Evolutionary conservation across 352 stramenopile genomes (phyloP), one percentile per base, ranked within the genome.

Genomic region (Globisporangium cylindrosporum): DNA sequence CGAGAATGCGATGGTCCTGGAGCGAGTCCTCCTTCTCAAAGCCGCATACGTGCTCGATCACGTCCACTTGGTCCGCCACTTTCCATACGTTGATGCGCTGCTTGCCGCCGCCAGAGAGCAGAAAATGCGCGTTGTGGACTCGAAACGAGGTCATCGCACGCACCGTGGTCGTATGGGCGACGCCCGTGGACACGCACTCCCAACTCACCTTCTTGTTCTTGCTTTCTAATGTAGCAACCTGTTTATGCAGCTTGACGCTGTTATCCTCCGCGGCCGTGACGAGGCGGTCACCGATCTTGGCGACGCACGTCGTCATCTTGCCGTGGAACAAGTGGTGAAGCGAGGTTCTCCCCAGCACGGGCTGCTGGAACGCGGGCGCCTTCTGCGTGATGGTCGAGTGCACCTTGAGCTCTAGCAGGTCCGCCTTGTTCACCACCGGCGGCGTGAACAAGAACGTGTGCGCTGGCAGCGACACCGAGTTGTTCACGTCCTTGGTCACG

Each of bases 1-100:
- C 84, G 24, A 96, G 79, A 62, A 96, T 94, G 61, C 89, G 89
- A 63, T 96, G 89, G 64, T 96, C 89, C 46, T 96, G 89, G 14
- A 82, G 69, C 38, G 79, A 82, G 15, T 82, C 75, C 1, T 64
- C 68, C 48, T 72, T 77, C 64, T 93, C 87, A n/a, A 88, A 79
- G 38, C 86, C 80, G 41, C 75, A 88, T 14, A 96, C 48, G 62
- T 89, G 77, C 53, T 82, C 77, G 22, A 93, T 71, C 24, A 81
- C 69, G 32, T 83, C 69, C 4, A 74, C 63, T 3, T 69, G 53
- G 12, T 76, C 74, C 12, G 27, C 57, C 41, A 94, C 81, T 14
- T 78, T 66, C 89, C 89, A 96, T 46, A 82, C 81, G 51, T 92
- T 94, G 41, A 96, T 55, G 1, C 81, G 82, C 63, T 96, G 86